These are phyloP conservation scores for Lentinula boryana DNA, from an alignment of 768 basidiomycete genomes.

Conservation along the genomic window DNA sequence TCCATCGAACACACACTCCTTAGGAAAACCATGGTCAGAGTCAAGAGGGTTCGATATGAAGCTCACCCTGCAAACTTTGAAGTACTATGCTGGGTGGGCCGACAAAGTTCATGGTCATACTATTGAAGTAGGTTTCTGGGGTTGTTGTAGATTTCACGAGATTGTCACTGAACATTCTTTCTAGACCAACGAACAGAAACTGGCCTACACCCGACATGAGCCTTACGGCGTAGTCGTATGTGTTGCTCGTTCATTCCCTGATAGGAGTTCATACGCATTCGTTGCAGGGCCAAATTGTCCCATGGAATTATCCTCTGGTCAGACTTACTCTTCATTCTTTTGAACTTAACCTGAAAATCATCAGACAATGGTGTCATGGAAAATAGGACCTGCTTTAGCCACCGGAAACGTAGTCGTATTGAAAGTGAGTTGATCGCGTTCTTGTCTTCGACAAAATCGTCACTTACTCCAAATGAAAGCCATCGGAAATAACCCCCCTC, in stretches of 20 bases:
- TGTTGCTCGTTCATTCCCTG: background rate
- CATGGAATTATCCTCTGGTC: constrained; percentile 45
- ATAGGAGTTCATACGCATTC: background rate
- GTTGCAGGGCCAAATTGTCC: constrained; percentile 41
- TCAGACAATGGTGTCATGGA: constrained; percentile 49
- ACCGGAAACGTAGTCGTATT: constrained; percentile 56
- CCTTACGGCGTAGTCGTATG: constrained; percentile 45
- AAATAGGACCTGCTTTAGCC: constrained; percentile 59
- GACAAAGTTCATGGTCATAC: constrained; percentile 65
- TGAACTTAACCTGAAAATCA: constrained; percentile 18
- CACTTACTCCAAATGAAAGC: constrained; percentile 22
- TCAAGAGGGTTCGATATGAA: constrained; percentile 18
- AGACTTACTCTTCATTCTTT: background rate
- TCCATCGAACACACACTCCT: background rate
- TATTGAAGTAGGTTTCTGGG: constrained; percentile 30
- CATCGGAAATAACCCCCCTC: constrained; percentile 60
- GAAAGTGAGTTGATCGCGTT: constrained; percentile 16
- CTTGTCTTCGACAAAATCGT: background rate
- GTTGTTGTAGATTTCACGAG: background rate
- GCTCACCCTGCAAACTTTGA: constrained; percentile 31
- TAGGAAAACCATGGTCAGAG: constrained; percentile 21
- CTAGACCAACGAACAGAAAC: constrained; percentile 31
- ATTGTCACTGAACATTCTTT: background rate
- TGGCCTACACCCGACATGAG: constrained; percentile 58
- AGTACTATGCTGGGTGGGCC: constrained; percentile 74